Evolutionary conservation across 2,329 filamentous ascomycete species (phyloP).

Genomic region (Cercospora sp.): DNA sequence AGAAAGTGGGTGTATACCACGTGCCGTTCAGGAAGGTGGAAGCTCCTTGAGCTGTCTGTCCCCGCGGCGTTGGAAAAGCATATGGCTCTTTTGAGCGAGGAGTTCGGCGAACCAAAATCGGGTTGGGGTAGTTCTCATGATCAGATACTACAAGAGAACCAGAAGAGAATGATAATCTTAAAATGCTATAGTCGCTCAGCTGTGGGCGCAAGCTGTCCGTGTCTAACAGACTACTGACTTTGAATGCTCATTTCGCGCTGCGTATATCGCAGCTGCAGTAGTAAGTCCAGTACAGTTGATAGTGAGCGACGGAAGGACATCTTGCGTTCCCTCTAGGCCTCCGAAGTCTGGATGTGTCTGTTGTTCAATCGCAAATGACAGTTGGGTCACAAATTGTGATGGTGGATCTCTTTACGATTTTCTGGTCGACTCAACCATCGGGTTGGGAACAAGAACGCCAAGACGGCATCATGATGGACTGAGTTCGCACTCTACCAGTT

Average conservation of each 20-base stretch:
- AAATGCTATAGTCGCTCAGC: background rate
- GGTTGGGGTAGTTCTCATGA: background rate
- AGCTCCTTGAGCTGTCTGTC: background rate
- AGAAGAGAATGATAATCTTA: background rate
- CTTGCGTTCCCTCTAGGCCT: background rate
- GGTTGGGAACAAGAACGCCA: background rate
- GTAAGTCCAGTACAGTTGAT: background rate
- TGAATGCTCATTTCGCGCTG: background rate
- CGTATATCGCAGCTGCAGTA: background rate
- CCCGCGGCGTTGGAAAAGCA: background rate
- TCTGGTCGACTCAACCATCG: background rate
- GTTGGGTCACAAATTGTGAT: background rate
- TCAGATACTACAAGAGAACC: background rate
- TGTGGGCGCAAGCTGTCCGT: background rate
- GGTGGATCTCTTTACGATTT: background rate
- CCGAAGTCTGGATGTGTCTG: background rate
- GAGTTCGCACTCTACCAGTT: background rate
- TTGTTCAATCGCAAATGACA: background rate
- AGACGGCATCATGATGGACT: background rate
- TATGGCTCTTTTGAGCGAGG: background rate
- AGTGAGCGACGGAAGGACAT: background rate
- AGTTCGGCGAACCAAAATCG: background rate
- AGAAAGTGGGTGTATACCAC: conserved; percentile 1
- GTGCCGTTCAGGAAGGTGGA: background rate
- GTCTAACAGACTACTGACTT: background rate